Evolutionary conservation across 208 protist species (phyloP), one percentile per base, ranked within the genome.

Genomic region (Crithidia sp.): DNA sequence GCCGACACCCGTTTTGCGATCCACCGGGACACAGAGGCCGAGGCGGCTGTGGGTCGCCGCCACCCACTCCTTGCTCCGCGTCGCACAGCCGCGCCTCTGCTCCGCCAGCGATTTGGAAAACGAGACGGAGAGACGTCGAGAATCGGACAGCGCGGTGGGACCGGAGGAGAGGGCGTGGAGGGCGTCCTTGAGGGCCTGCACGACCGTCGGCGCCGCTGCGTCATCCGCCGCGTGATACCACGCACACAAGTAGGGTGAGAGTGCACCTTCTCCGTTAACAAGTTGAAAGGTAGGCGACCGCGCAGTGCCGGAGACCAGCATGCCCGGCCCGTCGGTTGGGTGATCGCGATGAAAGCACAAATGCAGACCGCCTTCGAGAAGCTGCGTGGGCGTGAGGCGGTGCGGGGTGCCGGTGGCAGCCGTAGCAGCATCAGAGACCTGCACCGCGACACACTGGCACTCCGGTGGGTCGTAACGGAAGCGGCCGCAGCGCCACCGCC

Each of bases 381-480:
- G 45, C n/a, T 67, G 37, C 4, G n/a, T 14, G 0, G 37, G 62
- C 44, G 44, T 1, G 28, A 28, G 28, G 28, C 28, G 28, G 1
- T 28, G 28, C 28, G 28, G 28, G 28, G 28, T 28, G 28, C 28
- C 28, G 28, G 28, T 41, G 8, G 8, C 40, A 4, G 14, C 16
- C 12, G 36, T 66, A 17, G 63, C 36, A 52, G 6, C 13, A 49
- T 17, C n/a, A n/a, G 54, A 56, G 12, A 58, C 37, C 49, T 14
- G 52, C 45, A 78, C 64, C 0, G 68, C 69, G 19, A 89, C 56
- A 4, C 81, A 87, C 63, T 84, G 73, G 49, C 76, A 78, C 73
- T 87, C 85, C 4, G 81, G 77, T 16, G 85, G 81, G 74, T 87
- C 81, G 59, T 81, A 69, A 19, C 74, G 67, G 58, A 78, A 89